phyloP scores from a whole-genome alignment of 2,329 filamentous ascomycete species.

The Keithomyces neogunnii region DNA sequence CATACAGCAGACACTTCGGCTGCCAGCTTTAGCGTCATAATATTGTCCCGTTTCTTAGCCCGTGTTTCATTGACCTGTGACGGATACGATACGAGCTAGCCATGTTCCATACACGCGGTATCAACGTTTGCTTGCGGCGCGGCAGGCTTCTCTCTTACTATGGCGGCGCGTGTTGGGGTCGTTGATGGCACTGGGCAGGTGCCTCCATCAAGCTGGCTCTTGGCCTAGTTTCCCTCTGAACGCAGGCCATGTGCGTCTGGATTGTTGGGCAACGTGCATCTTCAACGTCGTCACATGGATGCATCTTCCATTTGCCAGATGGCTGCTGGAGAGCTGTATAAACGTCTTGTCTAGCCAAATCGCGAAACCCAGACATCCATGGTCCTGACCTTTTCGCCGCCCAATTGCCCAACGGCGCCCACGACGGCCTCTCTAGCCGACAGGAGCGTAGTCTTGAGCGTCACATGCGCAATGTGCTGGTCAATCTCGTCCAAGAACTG shows the following conservation, averaged over 20 bases:
- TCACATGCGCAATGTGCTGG: conserved; percentile 15
- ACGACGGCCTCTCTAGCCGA: conserved; percentile 24
- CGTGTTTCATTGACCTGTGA: conserved; percentile 50
- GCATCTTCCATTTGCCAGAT: not conserved
- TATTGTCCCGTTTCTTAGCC: not conserved
- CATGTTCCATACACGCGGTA: conserved; percentile 24
- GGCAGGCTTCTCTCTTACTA: conserved; percentile 39
- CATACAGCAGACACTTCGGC: too few species aligned
- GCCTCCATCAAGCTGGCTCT: conserved; percentile 45
- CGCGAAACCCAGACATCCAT: conserved; percentile 34
- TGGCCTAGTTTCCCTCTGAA: conserved; percentile 30
- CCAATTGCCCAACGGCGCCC: conserved; percentile 17
- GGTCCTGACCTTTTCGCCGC: conserved; percentile 23
- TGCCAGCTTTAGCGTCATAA: not conserved
- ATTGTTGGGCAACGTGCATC: conserved; percentile 34
- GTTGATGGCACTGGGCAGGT: conserved; percentile 39
- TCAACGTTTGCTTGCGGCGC: conserved; percentile 45
- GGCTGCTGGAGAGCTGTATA: not conserved
- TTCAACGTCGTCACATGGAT: conserved; percentile 22
- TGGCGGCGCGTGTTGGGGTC: conserved; percentile 44
- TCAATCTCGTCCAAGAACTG: conserved; percentile 25
- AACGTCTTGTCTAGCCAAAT: conserved; percentile 4
- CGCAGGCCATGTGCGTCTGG: conserved; percentile 19
- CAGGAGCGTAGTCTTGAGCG: conserved; percentile 18
- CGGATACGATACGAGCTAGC: conserved; percentile 28